A percentile compares a stretch with the other conserved stretches of the same genome.
Conservation (phyloP, 1,284 basidiomycete species). For the Apiotrichum porosum region DNA sequence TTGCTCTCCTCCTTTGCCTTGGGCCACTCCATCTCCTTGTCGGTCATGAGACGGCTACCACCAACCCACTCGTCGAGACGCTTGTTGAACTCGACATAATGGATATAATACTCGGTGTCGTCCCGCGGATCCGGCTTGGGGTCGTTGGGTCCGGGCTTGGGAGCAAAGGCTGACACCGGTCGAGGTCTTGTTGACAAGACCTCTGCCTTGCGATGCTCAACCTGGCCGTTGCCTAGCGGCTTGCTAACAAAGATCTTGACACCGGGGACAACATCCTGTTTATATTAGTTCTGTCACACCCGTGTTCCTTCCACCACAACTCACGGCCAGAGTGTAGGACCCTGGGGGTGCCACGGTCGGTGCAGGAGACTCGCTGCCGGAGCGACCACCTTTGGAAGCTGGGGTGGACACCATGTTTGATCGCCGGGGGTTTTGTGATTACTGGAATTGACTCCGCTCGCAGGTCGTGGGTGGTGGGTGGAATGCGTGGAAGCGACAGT, state of each 20-base stretch:
- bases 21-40: conserved; percentile 90
- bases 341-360: conserved; percentile 64
- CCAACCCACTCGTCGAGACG: conserved; percentile 98
- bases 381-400: conserved; percentile 28
- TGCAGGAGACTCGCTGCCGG: conserved; percentile 38
- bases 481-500: no score
- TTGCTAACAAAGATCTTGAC: conserved; percentile 89
- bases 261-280: conserved; percentile 75
- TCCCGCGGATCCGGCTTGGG: conserved; percentile 52
- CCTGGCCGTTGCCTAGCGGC: conserved; percentile 64
- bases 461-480: no score
- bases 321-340: conserved; percentile 66
- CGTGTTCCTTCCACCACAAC: conserved; percentile 25
- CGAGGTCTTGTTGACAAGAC: conserved; percentile 87
- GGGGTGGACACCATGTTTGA: conserved; percentile 38
- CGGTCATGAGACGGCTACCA: conserved; percentile 76
- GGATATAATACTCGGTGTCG: conserved; percentile 89
- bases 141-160: conserved; percentile 54
- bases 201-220: conserved; percentile 86
- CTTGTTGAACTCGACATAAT: conserved; percentile 98
- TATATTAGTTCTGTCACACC: no score
- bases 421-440: neutral
- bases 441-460: no score
- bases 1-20: conserved; percentile 41
- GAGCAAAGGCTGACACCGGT: conserved; percentile 55